Base-by-base conservation (phyloP, 345 rosid species). In the Citrus trifoliata region DNA sequence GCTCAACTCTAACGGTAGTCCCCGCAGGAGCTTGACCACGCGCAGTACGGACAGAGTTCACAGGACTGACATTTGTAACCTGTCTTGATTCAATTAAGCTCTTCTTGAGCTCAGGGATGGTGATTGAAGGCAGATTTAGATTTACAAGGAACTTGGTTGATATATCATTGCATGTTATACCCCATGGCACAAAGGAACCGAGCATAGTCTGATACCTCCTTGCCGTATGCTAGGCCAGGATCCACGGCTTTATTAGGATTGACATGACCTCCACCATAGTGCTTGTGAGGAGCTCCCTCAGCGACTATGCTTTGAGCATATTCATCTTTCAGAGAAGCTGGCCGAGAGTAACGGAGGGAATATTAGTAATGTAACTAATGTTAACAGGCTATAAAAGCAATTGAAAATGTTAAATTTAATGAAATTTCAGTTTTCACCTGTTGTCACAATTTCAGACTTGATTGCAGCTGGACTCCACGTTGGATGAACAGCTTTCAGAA, bases 101-200 rank as follows among this genome's bases (percentile, higher is more conserved):
- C 16, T 81, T 77, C 35, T 33, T 33, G 35, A 33, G 90, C 67
- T 86, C 86, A 7, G 91, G 92, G 71, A 92, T 83, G 73, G 90
- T 83, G 67, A 92, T 86, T 32, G 97, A 89, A 53, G 97, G 95
- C 75, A 89, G 66, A 82, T 92, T 91, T 2, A 91, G 85, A 80
- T 90, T 88, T 51, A 79, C 71, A 59, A 90, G 85, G 76, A 82
- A 82, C 75, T 80, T 83, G 35, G 70, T 71, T 68, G 90, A 84
- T 71, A 81, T 78, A 63, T 40, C 46, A 40, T 56, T 75, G 86
- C 98, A 94, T 30, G 69, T 88, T 88, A 74, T 91, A 90, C 51
- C 91, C 91, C 88, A 86, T 76, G 1, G 86, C 85, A 72, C 95
- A 93, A 40, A 93, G 86, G 76, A 90, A 90, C 32, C 62, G 78